Evolutionary conservation across 2,329 filamentous ascomycete genomes (phyloP), one percentile per base, ranked within the genome.

Genomic region (Fusarium luffae): DNA sequence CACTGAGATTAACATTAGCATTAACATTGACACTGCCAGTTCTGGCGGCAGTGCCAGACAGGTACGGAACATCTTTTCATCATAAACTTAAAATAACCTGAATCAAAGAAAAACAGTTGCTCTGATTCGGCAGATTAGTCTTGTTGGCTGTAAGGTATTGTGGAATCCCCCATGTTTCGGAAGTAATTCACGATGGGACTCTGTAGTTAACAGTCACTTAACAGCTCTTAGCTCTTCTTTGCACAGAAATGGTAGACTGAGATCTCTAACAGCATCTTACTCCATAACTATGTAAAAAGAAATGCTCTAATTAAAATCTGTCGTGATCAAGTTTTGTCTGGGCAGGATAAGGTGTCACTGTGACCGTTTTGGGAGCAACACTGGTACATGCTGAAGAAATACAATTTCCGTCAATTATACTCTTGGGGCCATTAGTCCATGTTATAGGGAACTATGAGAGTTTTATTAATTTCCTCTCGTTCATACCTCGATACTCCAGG

Each of bases 11-110:
- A 34, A 18, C 16, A 10, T 37, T 37, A 11, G 18, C 34, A 37
- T 37, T 37, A 4, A 37, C 5, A 37, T 37, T 37, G 18, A 37
- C 18, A 66, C 30, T 60, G 61, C 32, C 44, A 40, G 11, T 19
- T 42, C 14, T 12, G 13, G 21, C 13, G 34, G 18, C 37, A 52
- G 37, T 34, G 55, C 18, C 28, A 42, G 51, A 34, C 32, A 48
- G 18, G 9, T 19, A 25, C 21, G 8, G 9, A 12, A 32, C 12
- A 10, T n/a, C 42, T n/a, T 34, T 42, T 21, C 37, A 27, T n/a
- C 19, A 13, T 9, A 42, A 27, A 25, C 18, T 27, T 14, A 16
- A 21, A 28, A 4, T 12, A 19, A 28, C 18, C 37, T 13, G n/a
- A 11, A n/a, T 16, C 7, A 27, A 14, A 25, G 32, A 16, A 27